Conservation (phyloP, 2,329 filamentous ascomycete genomes). For the Beauveria sp. region DNA sequence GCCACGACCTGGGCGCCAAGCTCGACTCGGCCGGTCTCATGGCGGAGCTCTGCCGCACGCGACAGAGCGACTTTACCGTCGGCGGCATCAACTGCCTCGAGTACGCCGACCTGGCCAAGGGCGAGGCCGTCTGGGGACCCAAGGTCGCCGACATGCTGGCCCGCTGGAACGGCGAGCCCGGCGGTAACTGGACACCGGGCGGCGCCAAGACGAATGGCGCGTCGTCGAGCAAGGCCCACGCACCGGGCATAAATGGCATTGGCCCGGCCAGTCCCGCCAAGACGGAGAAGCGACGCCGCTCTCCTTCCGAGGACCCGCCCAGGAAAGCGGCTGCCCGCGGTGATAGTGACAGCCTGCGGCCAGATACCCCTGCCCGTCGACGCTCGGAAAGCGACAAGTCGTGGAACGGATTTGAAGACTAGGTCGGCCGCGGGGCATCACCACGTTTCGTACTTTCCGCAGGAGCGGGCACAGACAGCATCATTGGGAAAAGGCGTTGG, state of each 20-base stretch:
- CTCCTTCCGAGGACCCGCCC: constrained; percentile 21
- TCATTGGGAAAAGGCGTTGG: not conserved
- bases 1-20: constrained; percentile 81
- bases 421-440: not conserved
- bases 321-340: constrained; percentile 23
- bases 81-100: constrained; percentile 66
- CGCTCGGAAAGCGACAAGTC: constrained; percentile 33
- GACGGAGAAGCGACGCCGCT: constrained; percentile 24
- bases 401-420: constrained; percentile 36
- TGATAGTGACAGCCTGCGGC: not conserved
- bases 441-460: not conserved
- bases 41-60: constrained; percentile 71
- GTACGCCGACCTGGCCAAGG: constrained; percentile 66
- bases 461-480: not conserved
- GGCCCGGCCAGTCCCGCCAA: constrained; percentile 11
- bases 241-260: constrained; percentile 11
- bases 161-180: constrained; percentile 32
- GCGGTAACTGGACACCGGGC: constrained; percentile 19
- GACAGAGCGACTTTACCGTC: constrained; percentile 74
- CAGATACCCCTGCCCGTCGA: constrained; percentile 14
- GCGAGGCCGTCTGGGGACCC: constrained; percentile 76
- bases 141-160: constrained; percentile 49
- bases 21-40: constrained; percentile 78
- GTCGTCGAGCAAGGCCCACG: constrained; percentile 12
- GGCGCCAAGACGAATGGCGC: constrained; percentile 12